Evolutionary conservation across 768 basidiomycete genomes (phyloP).

Genomic region (Tricholoma hemisulphureum): DNA sequence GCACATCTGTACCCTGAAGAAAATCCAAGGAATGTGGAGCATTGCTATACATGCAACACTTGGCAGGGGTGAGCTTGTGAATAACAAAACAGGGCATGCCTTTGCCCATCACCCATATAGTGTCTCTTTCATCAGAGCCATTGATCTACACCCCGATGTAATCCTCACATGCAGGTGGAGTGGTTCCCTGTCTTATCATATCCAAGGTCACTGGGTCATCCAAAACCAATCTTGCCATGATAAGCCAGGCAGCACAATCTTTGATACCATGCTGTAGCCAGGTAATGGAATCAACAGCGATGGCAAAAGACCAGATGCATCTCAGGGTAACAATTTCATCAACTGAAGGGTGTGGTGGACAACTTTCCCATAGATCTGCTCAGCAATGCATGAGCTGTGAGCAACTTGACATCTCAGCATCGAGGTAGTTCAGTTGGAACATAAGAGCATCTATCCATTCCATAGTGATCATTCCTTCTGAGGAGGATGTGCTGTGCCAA

Average conservation of each 20-base stretch:
- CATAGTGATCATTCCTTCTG: neutral
- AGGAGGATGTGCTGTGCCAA: neutral
- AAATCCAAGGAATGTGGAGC: too few relatives aligned
- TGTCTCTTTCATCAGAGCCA: too few relatives aligned
- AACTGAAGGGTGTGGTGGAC: neutral
- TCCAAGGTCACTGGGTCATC: neutral
- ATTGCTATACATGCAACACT: too few relatives aligned
- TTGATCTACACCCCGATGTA: too few relatives aligned
- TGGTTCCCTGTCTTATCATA: neutral
- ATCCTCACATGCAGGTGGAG: too few relatives aligned
- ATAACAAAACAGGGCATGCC: too few relatives aligned
- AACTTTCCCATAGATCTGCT: neutral
- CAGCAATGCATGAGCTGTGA: neutral
- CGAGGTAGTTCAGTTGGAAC: neutral
- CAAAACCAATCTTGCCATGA: neutral
- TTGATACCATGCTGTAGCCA: neutral
- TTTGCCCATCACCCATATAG: too few relatives aligned
- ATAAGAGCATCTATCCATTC: neutral
- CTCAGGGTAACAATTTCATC: neutral
- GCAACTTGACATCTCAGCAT: neutral
- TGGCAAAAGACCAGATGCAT: neutral
- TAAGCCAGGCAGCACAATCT: neutral
- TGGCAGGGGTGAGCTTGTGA: too few relatives aligned
- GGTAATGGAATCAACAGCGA: neutral
- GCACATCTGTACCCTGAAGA: too few relatives aligned